A percentile compares a stretch with the other conserved stretches of the same genome.
phyloP scores from a whole-genome alignment of 2,329 filamentous ascomycete species.

The Pyricularia pennisetigena region DNA sequence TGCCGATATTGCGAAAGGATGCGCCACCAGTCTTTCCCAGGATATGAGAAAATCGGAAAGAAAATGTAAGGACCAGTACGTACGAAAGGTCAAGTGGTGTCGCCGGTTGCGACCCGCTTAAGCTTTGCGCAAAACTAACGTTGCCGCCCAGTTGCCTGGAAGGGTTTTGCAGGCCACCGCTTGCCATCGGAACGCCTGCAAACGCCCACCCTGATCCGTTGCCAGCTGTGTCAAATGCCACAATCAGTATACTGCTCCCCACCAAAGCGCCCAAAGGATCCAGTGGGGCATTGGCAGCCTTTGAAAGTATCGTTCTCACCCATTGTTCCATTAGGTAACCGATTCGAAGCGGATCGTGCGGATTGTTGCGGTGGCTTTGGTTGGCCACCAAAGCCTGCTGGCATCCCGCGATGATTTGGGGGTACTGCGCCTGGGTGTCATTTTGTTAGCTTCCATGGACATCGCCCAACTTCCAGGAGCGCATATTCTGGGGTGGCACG shows the following conservation, averaged over 20 bases:
- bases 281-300: background rate
- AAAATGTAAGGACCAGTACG: slow-evolving; percentile 24
- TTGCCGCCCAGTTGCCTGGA: slow-evolving; percentile 46
- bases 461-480: background rate
- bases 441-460: background rate
- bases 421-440: slow-evolving; percentile 43
- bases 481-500: background rate
- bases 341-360: slow-evolving; percentile 43
- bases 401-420: slow-evolving; percentile 52
- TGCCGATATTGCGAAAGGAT: background rate
- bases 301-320: slow-evolving; percentile 34
- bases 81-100: slow-evolving; percentile 57
- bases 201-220: slow-evolving; percentile 52
- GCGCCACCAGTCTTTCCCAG: background rate
- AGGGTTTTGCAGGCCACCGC: slow-evolving; percentile 41
- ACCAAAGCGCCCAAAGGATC: background rate
- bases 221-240: slow-evolving; percentile 24
- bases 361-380: slow-evolving; percentile 48
- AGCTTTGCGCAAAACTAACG: slow-evolving; percentile 57
- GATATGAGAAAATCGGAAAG: background rate
- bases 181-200: slow-evolving; percentile 50
- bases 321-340: slow-evolving; percentile 57
- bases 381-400: slow-evolving; percentile 47
- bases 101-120: slow-evolving; percentile 51
- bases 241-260: background rate